A percentile compares a stretch with the other conserved stretches of the same genome.
These are phyloP conservation scores for Venturia aucupariae DNA, from an alignment of 2,329 filamentous ascomycete species.

Conservation along the genomic window DNA sequence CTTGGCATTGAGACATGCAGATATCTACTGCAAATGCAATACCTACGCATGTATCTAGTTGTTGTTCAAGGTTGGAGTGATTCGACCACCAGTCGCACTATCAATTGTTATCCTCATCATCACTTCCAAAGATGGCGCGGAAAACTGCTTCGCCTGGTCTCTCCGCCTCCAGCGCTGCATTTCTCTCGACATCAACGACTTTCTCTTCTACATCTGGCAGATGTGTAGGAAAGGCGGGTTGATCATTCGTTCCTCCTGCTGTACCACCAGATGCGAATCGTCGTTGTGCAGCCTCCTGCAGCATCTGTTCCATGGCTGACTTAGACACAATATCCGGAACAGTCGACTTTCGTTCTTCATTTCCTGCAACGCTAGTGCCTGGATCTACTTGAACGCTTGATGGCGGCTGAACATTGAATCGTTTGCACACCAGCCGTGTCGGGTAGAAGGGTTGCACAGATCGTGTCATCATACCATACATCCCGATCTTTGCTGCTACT, in stretches of 20 bases:
- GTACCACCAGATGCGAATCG: slow-evolving; percentile 17
- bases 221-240: slow-evolving; percentile 17
- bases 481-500: slow-evolving; percentile 77
- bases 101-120: slow-evolving; percentile 36
- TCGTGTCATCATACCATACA: slow-evolving; percentile 87
- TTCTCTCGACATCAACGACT: slow-evolving; percentile 60
- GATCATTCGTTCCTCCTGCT: slow-evolving; percentile 19
- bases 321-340: slow-evolving; percentile 41
- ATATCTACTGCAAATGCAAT: background rate
- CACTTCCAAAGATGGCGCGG: slow-evolving; percentile 87
- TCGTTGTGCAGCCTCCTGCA: slow-evolving; percentile 34
- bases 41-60: background rate
- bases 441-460: slow-evolving; percentile 65
- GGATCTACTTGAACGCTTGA: slow-evolving; percentile 52
- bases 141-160: slow-evolving; percentile 75
- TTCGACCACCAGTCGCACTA: background rate
- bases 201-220: slow-evolving; percentile 8
- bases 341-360: background rate
- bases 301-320: slow-evolving; percentile 46
- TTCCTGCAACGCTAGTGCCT: slow-evolving; percentile 23
- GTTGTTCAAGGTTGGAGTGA: background rate
- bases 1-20: background rate
- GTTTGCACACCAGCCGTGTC: slow-evolving; percentile 78
- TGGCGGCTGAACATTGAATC: slow-evolving; percentile 65
- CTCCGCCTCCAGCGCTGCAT: slow-evolving; percentile 67